phyloP scores from a whole-genome alignment of 208 protist species.

The Tritrichomonas foetus region DNA sequence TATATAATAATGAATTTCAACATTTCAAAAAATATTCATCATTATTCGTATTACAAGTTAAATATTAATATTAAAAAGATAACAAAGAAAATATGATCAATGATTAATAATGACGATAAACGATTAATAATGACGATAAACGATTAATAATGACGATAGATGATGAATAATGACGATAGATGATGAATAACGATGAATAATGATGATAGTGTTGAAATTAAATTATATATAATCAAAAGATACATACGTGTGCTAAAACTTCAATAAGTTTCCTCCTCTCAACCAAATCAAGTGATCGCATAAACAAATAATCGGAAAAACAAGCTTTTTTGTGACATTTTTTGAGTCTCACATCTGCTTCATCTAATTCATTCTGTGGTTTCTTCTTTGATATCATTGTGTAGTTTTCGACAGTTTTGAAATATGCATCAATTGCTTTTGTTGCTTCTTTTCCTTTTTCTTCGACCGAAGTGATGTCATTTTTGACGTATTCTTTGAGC shows the following conservation, averaged over 20 bases:
- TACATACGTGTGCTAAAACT: neutral
- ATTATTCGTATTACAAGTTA: no score
- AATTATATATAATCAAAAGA: no score
- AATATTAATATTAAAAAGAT: no score
- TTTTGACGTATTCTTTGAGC: neutral
- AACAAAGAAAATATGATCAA: no score
- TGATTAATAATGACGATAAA: no score
- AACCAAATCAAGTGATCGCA: neutral
- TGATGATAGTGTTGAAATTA: no score
- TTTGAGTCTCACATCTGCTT: neutral
- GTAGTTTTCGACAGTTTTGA: neutral
- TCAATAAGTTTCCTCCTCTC: neutral
- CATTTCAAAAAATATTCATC: no score
- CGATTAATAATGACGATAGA: no score
- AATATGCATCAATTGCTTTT: neutral
- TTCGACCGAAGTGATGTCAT: neutral
- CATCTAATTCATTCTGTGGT: neutral
- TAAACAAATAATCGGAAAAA: neutral
- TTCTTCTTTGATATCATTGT: neutral
- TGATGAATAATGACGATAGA: no score
- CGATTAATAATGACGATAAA: no score
- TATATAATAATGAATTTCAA: no score
- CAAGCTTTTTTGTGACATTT: neutral
- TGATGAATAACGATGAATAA: neutral
- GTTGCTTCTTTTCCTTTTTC: neutral